Conservation (phyloP, 2,329 filamentous ascomycete genomes). For the Clarireedia homoeocarpa region DNA sequence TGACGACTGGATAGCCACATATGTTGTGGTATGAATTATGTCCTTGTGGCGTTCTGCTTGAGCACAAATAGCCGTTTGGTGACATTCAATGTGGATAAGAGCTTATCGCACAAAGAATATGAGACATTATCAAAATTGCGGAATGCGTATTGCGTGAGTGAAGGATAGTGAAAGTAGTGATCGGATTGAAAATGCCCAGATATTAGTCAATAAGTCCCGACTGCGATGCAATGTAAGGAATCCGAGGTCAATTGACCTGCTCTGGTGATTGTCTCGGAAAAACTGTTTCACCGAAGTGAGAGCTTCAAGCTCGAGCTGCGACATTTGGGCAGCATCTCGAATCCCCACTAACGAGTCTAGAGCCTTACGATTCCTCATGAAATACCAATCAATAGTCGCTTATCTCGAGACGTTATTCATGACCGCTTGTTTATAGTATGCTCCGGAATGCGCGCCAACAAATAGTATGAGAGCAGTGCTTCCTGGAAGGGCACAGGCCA, state of each 20-base stretch:
- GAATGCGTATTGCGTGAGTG: background rate
- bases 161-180: background rate
- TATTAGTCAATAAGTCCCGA: background rate
- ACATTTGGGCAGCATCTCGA: background rate
- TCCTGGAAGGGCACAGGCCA: constrained; percentile 69
- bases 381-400: background rate
- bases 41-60: background rate
- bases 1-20: constrained; percentile 3
- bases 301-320: background rate
- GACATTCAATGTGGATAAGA: background rate
- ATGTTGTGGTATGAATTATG: constrained; percentile 4
- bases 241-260: no score
- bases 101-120: background rate
- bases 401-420: background rate
- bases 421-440: constrained; percentile 3
- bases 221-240: no score
- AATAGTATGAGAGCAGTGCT: constrained; percentile 67
- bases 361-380: background rate
- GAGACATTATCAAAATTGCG: background rate
- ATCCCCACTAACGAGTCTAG: background rate
- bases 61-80: constrained; percentile 1
- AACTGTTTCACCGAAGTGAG: constrained; percentile 2
- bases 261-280: background rate
- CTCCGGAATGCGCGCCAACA: constrained; percentile 16
- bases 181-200: background rate